Conservation (phyloP, 2,329 filamentous ascomycete species). For the Colletotrichum orchidophilum region DNA sequence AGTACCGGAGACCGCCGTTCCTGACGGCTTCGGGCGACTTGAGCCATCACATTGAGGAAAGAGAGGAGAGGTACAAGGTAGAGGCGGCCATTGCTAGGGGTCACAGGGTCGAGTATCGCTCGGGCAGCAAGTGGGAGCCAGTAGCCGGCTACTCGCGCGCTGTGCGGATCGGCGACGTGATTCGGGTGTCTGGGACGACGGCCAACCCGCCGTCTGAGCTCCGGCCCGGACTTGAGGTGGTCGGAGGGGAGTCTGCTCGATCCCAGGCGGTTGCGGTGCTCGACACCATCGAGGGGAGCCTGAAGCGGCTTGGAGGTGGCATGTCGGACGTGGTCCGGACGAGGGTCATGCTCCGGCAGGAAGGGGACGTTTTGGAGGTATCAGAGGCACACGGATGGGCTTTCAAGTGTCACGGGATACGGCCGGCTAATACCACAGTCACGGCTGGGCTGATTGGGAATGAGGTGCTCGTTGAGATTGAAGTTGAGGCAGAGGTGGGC, state of each 20-base stretch:
- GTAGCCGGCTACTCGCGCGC: conserved; percentile 18
- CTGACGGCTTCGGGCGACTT: conserved; percentile 18
- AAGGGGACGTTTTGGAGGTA: conserved; percentile 10
- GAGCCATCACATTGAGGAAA: neutral
- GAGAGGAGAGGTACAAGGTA: neutral
- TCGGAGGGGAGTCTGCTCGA: conserved; percentile 10
- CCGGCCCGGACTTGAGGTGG: neutral
- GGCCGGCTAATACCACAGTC: conserved; percentile 2
- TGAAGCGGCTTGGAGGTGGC: conserved; percentile 1
- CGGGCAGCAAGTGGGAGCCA: conserved; percentile 21
- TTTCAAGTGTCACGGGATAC: conserved; percentile 1
- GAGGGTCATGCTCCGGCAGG: conserved; percentile 17
- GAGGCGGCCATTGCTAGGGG: conserved; percentile 11
- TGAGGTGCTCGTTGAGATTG: conserved; percentile 12
- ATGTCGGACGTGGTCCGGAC: conserved; percentile 28
- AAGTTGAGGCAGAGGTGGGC: conserved; percentile 4
- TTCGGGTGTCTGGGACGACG: conserved; percentile 22
- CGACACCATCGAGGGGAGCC: conserved; percentile 1
- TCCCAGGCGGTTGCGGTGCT: conserved; percentile 19
- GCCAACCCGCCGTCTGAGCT: conserved; percentile 12
- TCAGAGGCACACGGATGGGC: conserved; percentile 18
- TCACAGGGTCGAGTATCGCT: conserved; percentile 5
- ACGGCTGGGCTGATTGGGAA: conserved; percentile 15
- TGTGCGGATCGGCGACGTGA: neutral
- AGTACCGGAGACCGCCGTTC: conserved; percentile 36